Base-by-base conservation (phyloP, 73 alveolate genomes). In the Symbiodinium natans region DNA sequence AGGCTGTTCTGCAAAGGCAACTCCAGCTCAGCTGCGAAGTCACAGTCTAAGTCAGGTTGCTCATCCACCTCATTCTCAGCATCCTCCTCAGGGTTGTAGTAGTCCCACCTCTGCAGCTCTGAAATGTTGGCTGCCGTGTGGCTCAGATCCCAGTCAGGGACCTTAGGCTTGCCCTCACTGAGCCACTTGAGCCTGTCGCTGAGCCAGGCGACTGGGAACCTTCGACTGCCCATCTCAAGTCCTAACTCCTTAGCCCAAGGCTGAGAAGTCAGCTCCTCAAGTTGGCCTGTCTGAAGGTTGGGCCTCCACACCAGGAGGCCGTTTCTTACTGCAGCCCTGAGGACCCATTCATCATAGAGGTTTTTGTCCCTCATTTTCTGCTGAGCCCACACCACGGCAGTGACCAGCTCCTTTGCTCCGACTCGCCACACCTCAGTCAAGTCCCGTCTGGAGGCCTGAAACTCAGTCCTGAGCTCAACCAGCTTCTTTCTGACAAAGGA, bases 281-380 rank as follows among this genome's bases (percentile, higher is more conserved):
- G 38, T 10, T 1, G 10, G 93, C 93, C 93, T 9, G 68, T 41
- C 56, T 11, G 23, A 39, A 80, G 77, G 23, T 27, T 48, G 75
- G 93, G 82, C 3, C 43, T 42, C 31, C 39, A 48, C 13, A 36
- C 93, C 48, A 85, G 13, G 52, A 85, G 31, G 38, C 93, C 93
- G 46, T 85, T 42, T 38, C 93, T 85, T 33, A 85, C 56, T 1
- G 92, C 73, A 8, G 82, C 93, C 27, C 43, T 27, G 17, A 85
- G 82, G 31, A 85, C 82, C 93, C 93, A 43, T 34, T 41, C n/a
- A 25, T 83, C 41, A 0, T 83, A 11, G 23, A 10, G 11, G 92
- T 83, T 83, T 41, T 83, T 40, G 3, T 25, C 29, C 25, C 41
- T 15, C 92, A 83, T 19, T 33, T 83, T 29, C 6, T 21, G 27